A percentile compares a stretch with the other conserved stretches of the same genome.
phyloP scores from a whole-genome alignment of 2,329 filamentous ascomycete genomes.

The Tricladium varicosporioides region DNA sequence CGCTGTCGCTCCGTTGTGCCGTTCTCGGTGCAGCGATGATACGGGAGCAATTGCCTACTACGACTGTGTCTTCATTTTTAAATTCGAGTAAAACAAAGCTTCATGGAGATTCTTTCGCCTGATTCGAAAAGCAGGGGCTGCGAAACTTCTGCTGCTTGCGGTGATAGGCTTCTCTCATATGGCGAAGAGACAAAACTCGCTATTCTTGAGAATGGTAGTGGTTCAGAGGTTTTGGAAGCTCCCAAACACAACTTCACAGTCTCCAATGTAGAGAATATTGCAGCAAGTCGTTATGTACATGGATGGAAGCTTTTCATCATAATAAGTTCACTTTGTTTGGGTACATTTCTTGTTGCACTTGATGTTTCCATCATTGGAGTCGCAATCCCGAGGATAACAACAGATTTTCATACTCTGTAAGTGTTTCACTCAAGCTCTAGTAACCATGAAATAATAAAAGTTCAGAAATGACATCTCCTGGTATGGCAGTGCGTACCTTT shows the following conservation, averaged over 20 bases:
- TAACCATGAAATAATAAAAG: background rate
- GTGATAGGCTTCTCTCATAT: background rate
- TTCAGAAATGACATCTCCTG: background rate
- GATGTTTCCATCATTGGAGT: background rate
- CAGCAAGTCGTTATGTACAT: background rate
- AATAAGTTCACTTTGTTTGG: background rate
- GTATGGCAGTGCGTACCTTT: background rate
- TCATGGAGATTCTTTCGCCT: background rate
- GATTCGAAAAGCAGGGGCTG: background rate
- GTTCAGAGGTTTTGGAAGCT: background rate
- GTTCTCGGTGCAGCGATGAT: too few relatives aligned
- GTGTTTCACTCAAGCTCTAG: background rate
- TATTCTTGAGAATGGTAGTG: background rate
- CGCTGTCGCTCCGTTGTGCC: background rate
- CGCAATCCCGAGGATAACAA: background rate
- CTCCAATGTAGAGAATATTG: background rate
- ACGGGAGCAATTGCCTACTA: background rate
- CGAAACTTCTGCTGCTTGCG: background rate
- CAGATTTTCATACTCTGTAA: background rate
- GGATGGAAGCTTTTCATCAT: background rate
- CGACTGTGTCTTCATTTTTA: too few relatives aligned
- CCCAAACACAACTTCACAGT: background rate
- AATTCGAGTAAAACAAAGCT: background rate
- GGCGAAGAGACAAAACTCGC: background rate
- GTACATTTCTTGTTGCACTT: background rate